A percentile compares a stretch with the other conserved stretches of the same genome.
Evolutionary conservation across 805 yeast genomes (phyloP).

Genomic region (Saccharomycopsis lassenensis): DNA sequence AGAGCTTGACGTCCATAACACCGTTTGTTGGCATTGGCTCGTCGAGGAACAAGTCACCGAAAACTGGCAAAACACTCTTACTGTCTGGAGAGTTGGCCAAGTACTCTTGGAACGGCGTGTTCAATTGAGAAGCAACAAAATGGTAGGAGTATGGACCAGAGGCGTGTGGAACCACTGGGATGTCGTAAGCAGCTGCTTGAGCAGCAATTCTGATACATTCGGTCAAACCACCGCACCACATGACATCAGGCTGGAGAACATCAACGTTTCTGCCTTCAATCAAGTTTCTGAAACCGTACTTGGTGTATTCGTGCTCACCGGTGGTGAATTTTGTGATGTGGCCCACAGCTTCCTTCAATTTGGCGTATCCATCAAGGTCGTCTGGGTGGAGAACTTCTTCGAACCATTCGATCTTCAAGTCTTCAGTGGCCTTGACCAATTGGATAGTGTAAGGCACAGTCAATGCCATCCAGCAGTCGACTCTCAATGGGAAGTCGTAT

Average conservation of each 20-base stretch:
- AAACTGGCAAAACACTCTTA: constrained; percentile 33
- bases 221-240: constrained; percentile 46
- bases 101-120: constrained; percentile 43
- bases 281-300: constrained; percentile 39
- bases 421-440: constrained; percentile 32
- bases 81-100: constrained; percentile 41
- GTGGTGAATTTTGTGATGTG: constrained; percentile 36
- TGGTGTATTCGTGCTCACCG: constrained; percentile 43
- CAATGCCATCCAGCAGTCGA: constrained; percentile 42
- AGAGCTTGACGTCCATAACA: constrained; percentile 27
- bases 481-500: constrained; percentile 43
- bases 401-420: constrained; percentile 41
- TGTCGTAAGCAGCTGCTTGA: constrained; percentile 42
- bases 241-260: constrained; percentile 40
- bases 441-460: constrained; percentile 39
- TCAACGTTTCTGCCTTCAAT: constrained; percentile 39
- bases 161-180: constrained; percentile 44
- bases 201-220: constrained; percentile 35
- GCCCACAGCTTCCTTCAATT: constrained; percentile 36
- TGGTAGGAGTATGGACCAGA: constrained; percentile 44
- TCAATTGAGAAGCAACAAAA: constrained; percentile 37
- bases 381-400: constrained; percentile 43
- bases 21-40: constrained; percentile 39
- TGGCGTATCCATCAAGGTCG: constrained; percentile 37
- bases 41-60: constrained; percentile 35